These are phyloP conservation scores for Graphiopsis chlorocephala DNA, from an alignment of 2,329 filamentous ascomycete species.

Conservation along the genomic window DNA sequence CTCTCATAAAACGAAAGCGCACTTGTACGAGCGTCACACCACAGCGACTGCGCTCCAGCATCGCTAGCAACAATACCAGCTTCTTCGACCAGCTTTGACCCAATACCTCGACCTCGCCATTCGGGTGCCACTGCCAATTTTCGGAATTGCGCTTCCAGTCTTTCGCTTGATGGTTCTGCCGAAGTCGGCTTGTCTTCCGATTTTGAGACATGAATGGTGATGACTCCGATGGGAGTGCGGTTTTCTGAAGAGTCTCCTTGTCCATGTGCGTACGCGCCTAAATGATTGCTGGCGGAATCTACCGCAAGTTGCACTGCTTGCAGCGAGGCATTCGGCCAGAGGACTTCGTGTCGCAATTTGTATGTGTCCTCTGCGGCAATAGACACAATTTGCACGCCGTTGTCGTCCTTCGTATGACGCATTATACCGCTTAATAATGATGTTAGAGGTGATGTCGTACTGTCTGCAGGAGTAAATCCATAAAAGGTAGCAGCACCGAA, in stretches of 20 bases:
- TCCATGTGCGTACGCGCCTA: neutral
- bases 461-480: neutral
- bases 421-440: neutral
- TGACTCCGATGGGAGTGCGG: neutral
- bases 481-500: neutral
- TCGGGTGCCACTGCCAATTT: neutral
- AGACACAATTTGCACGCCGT: neutral
- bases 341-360: neutral
- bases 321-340: neutral
- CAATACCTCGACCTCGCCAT: neutral
- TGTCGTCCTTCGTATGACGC: neutral
- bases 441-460: neutral
- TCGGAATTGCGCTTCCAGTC: neutral
- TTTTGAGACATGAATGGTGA: neutral
- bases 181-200: neutral
- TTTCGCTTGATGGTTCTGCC: neutral
- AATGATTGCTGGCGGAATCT: neutral
- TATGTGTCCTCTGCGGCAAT: neutral
- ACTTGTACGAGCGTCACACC: neutral
- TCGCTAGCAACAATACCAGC: neutral
- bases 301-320: neutral
- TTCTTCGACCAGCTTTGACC: neutral
- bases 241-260: neutral
- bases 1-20: neutral
- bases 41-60: neutral